Base-by-base conservation (phyloP, 139 green algal species). In the Astrephomene gubernaculifera region DNA sequence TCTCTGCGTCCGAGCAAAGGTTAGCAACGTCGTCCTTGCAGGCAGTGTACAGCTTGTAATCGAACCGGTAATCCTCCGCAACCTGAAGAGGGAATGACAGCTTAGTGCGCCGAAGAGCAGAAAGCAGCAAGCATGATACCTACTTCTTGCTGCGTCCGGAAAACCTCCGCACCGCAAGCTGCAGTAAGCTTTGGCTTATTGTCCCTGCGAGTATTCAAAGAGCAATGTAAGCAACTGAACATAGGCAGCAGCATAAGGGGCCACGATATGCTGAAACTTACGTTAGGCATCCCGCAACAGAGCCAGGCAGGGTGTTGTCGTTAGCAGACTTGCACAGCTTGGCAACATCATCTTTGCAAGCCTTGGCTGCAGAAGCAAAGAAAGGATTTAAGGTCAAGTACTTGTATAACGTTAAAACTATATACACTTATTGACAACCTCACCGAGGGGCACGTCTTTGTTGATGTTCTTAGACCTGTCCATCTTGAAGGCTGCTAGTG, bases 381-480 rank as follows among this genome's bases (percentile, higher is more conserved):
- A 2, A 17, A 12, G 12, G 49, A 17, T 57, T 57, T 17, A 57
- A 17, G 17, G 49, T 25, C 12, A 12, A 12, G 49, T 17, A 12
- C 49, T 17, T 57, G 17, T 57, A 57, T 25, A 57, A 57, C 17
- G n/a, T 57, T 57, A 17, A 25, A 17, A 12, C 49, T 57, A 12
- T 17, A 38, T 10, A 35, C 6, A 70, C 57, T 31, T n/a, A n/a
- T n/a, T n/a, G n/a, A n/a, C n/a, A n/a, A n/a, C 6, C 88, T 25
- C 31, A 94, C 91, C 93, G 17, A 98, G 88, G 0, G 91, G 80
- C 38, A 96, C 67, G 57, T 98, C 93, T 70, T 93, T 94, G 89
- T 96, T 96, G 79, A 98, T 95, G 83, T 95, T 96, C 31, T 82
- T 88, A 25, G 76, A 85, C 29, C 87, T 68, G 68, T 91, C 89